Evolutionary conservation across 2,329 filamentous ascomycete genomes (phyloP), one percentile per base, ranked within the genome.

Genomic region (Paecilomyces variotii): DNA sequence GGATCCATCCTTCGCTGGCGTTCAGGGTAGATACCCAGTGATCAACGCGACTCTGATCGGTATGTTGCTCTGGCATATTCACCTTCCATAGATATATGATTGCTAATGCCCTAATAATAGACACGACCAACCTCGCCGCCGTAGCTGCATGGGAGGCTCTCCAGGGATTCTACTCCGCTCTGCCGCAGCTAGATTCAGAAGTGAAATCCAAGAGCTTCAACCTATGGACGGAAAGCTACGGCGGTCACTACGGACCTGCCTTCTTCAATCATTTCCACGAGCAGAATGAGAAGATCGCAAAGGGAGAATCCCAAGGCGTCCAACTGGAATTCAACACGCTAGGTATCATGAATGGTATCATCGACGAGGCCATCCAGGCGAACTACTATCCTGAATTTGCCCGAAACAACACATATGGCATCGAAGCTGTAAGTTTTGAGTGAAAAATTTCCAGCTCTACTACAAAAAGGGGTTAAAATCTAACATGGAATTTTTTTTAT

Each of bases 221-320:
- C 61, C 73, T 86, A 39, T 85, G 82, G 75, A 84, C 83, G 0
- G 83, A 86, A 68, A 81, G 76, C 53, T 81, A 72, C 49, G 75
- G 77, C 60, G 77, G 77, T 51, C 80, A 82, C 64, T 81, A 82
- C 61, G 80, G 80, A 3, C 80, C 80, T 6, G 74, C 78, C 24
- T 85, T 85, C 70, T 83, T 78, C 71, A 76, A 79, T 57, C 79
- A 84, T 67, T 85, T 86, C 68, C 76, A 82, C 56, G 73, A 83
- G 25, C 80, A 86, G 63, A 86, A 85, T 61, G 68, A 78, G 55
- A 73, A 77, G 57, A 84, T 86, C 62, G 65, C 73, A 52, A 81
- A 80, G 34, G 81, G 81, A 3, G 74, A 70, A 1, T 69, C 73
- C 26, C 68, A 76, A 0, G 82, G 82, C 11, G 76, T 80, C 27